A percentile compares a stretch with the other conserved stretches of the same genome.
Conservation (phyloP, 1,284 basidiomycete genomes). For the Trichosporon inkin region DNA sequence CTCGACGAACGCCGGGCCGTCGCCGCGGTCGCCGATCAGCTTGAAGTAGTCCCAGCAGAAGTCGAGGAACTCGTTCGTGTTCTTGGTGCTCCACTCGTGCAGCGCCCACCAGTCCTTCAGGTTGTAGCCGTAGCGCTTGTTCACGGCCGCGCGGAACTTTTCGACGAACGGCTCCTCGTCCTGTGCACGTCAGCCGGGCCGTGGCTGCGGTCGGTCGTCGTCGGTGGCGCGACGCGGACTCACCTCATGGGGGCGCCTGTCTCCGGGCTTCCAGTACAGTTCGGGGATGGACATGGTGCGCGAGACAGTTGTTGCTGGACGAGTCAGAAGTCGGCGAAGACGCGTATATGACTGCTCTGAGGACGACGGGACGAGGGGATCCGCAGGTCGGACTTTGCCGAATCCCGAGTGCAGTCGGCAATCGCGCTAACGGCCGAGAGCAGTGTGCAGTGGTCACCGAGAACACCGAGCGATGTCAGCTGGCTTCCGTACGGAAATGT, state of each 20-base stretch:
- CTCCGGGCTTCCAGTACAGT: conserved; percentile 24
- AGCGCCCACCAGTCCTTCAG: conserved; percentile 23
- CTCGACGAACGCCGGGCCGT: conserved; percentile 20
- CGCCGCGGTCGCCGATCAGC: conserved; percentile 21
- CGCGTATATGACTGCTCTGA: background rate
- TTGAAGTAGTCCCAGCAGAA: conserved; percentile 20
- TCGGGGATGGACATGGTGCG: conserved; percentile 12
- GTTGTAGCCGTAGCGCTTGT: conserved; percentile 17
- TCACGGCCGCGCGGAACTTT: conserved; percentile 20
- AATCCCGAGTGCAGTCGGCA: background rate
- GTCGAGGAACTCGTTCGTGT: conserved; percentile 21
- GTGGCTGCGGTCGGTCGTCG: too few species aligned
- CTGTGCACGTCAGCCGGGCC: background rate
- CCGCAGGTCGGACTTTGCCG: background rate
- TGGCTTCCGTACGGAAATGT: background rate
- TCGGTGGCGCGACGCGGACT: background rate
- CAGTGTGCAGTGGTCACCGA: background rate
- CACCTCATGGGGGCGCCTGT: conserved; percentile 20
- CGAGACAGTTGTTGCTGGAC: background rate
- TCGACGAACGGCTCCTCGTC: conserved; percentile 22
- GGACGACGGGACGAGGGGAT: too few species aligned
- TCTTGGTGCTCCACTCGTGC: conserved; percentile 19
- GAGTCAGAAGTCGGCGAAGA: background rate
- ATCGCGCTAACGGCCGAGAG: background rate
- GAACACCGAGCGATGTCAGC: background rate